These are phyloP conservation scores for Echinochloa phyllopogon DNA, from an alignment of 176 grass and related monocot species.

Conservation along the genomic window DNA sequence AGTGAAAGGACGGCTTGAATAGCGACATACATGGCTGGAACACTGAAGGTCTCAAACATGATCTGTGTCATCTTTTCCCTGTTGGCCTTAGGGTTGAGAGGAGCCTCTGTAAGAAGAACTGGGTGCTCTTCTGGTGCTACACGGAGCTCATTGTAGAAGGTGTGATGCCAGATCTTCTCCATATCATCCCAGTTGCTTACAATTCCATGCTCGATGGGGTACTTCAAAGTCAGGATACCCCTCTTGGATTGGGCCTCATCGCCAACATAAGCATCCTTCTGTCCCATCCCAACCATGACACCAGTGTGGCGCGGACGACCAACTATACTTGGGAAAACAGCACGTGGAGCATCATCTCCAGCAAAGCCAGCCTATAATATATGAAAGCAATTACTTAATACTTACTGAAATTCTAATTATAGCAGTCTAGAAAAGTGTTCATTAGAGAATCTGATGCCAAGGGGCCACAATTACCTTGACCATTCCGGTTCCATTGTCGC, in stretches of 20 bases:
- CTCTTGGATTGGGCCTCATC: constrained; percentile 92
- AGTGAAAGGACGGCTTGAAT: constrained; percentile 88
- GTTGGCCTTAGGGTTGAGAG: constrained; percentile 80
- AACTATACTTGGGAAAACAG: constrained; percentile 92
- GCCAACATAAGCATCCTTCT: constrained; percentile 89
- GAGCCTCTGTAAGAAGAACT: constrained; percentile 82
- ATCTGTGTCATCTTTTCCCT: constrained; percentile 99
- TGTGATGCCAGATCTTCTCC: constrained; percentile 96
- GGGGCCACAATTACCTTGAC: constrained; percentile 67
- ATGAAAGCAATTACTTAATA: neutral
- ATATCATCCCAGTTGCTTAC: constrained; percentile 97
- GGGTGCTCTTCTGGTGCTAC: constrained; percentile 91
- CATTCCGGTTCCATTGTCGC: constrained; percentile 93
- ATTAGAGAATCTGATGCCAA: constrained; percentile 7
- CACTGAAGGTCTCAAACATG: constrained; percentile 91
- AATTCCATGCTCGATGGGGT: constrained; percentile 84
- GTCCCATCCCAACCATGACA: constrained; percentile 95
- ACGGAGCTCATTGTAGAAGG: constrained; percentile 91
- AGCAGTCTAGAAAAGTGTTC: neutral
- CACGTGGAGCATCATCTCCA: constrained; percentile 86
- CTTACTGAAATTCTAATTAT: neutral
- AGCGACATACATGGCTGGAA: constrained; percentile 89
- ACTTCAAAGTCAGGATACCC: constrained; percentile 88
- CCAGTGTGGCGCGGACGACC: constrained; percentile 86
- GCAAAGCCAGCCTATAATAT: constrained; percentile 75